Percentiles rank a stretch among this genome's conserved stretches.
These are phyloP conservation scores for Echinochloa phyllopogon DNA, from an alignment of 176 grass and related monocot genomes.

Conservation along the genomic window DNA sequence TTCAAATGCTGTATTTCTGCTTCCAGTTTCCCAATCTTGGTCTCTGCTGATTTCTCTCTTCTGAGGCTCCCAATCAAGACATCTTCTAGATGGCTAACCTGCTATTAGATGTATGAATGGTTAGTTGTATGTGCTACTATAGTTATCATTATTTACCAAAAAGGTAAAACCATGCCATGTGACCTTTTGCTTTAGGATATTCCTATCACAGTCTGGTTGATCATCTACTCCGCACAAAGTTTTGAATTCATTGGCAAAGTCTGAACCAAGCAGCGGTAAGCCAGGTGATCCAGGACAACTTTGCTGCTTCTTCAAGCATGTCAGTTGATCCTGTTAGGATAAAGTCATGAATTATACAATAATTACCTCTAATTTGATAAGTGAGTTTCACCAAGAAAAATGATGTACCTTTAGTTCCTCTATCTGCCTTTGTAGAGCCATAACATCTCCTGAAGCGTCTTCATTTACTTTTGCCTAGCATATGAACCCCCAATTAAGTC, in stretches of 20 bases:
- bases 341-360: slow-evolving; percentile 22
- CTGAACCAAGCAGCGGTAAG: slow-evolving; percentile 55
- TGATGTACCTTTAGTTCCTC: slow-evolving; percentile 72
- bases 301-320: slow-evolving; percentile 66
- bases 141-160: slow-evolving; percentile 25
- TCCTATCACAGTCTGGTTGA: slow-evolving; percentile 50
- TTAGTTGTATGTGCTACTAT: background rate
- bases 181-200: slow-evolving; percentile 71
- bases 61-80: slow-evolving; percentile 76
- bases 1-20: slow-evolving; percentile 81
- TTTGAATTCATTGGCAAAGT: slow-evolving; percentile 50
- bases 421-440: slow-evolving; percentile 85
- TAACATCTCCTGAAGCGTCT: slow-evolving; percentile 87
- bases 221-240: slow-evolving; percentile 43
- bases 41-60: slow-evolving; percentile 80
- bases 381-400: background rate
- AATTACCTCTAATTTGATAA: slow-evolving; percentile 17
- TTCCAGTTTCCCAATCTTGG: slow-evolving; percentile 67
- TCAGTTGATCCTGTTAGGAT: slow-evolving; percentile 66
- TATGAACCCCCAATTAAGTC: slow-evolving; percentile 8
- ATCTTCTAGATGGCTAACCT: slow-evolving; percentile 77
- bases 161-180: slow-evolving; percentile 23
- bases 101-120: slow-evolving; percentile 31
- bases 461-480: slow-evolving; percentile 93
- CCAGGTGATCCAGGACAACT: slow-evolving; percentile 48